Conservation (phyloP, 2,329 filamentous ascomycete genomes). For the Aspergillus sp. region DNA sequence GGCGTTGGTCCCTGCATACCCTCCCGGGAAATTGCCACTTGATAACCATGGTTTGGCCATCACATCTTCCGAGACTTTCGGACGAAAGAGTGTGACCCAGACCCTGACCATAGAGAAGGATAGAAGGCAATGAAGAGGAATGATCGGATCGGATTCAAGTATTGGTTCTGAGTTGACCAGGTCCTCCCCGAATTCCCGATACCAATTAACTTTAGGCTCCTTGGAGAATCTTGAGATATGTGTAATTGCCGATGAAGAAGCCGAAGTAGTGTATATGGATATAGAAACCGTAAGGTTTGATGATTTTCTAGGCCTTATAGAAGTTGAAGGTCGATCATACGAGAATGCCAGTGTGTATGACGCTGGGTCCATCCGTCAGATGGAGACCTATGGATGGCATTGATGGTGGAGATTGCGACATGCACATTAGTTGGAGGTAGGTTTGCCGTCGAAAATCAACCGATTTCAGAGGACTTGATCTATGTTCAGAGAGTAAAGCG, state of each 20-base stretch:
- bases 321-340: background rate
- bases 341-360: background rate
- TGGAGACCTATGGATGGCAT: background rate
- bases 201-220: background rate
- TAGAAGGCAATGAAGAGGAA: background rate
- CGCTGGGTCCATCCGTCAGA: no score
- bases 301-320: background rate
- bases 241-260: background rate
- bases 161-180: no score
- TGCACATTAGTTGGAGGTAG: background rate
- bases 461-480: background rate
- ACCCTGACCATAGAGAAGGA: background rate
- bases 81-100: background rate
- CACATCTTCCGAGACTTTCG: no score
- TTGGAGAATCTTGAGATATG: background rate
- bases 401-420: background rate
- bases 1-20: no score
- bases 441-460: background rate
- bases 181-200: no score
- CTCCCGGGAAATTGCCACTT: no score
- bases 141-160: background rate
- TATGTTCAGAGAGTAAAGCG: background rate
- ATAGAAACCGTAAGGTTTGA: background rate
- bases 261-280: background rate
- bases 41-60: no score